Base-by-base conservation (phyloP, 2,329 filamentous ascomycete genomes). In the Hypoxylon sp. region DNA sequence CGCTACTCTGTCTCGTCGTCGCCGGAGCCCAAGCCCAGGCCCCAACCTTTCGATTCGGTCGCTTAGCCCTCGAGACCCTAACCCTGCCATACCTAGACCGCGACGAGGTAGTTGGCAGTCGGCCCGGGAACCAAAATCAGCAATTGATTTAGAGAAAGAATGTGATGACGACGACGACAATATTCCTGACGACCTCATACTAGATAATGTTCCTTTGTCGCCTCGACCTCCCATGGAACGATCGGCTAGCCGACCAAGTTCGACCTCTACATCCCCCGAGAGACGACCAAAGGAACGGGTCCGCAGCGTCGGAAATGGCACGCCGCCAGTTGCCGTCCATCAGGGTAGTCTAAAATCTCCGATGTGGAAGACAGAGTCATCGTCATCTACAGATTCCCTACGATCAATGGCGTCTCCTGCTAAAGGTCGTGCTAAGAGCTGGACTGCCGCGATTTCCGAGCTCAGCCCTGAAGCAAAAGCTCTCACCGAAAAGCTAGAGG, bases 171-270 rank as follows among this genome's bases (percentile, higher is more conserved):
- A 94, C 72, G 91, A 94, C 59, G 90, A 94, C 75, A 89, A 93
- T 63, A 90, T 96, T 31, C 93, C 93, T 0, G 92, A 94, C 26
- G 92, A 93, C 59, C 87, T 92, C 24, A 86, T 94, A 57, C 86
- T 96, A 51, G 92, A 93, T 80, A 96, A 96, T 71, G 90, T 96
- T 1, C 93, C 93, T 4, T 88, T 96, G 50, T 94, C 92, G 0
- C 93, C 93, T n/a, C 85, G 89, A 1, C 89, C 88, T 1, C 82
- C 83, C 1, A 82, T 82, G 24, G 87, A 90, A 68, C 83, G 89
- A 14, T 80, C 85, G 0, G 82, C 82, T 5, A 90, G 86, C 75
- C 81, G 83, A 42, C 82, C 86, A 0, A 77, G 83, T 2, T 90
- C 89, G 0, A 80, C 85, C 4, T 83, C 85, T 0, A 82, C 85